Conservation (phyloP, 257 asterid species). For the Petunia secreta region DNA sequence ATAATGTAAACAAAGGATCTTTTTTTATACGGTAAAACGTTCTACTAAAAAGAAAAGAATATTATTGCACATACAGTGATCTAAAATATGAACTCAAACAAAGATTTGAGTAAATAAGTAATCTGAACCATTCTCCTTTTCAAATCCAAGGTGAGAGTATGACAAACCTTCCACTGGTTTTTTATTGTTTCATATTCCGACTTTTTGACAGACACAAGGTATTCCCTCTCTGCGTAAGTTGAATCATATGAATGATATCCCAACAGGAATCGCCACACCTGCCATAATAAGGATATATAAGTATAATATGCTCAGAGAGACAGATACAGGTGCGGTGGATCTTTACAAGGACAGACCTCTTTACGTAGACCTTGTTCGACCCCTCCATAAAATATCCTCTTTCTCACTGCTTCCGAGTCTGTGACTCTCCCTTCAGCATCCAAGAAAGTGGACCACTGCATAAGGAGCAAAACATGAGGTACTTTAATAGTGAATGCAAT, state of each 20-base stretch:
- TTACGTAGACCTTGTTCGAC: slow-evolving; percentile 73
- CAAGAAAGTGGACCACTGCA: slow-evolving; percentile 85
- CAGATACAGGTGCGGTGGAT: background rate
- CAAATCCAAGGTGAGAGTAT: background rate
- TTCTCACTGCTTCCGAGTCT: slow-evolving; percentile 68
- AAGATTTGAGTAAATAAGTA: background rate
- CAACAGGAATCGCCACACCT: slow-evolving; percentile 90
- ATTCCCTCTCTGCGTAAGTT: slow-evolving; percentile 94
- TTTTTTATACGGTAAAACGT: too few relatives aligned
- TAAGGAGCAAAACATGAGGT: slow-evolving; percentile 15
- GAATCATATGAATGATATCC: slow-evolving; percentile 83
- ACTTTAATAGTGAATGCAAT: slow-evolving; percentile 1
- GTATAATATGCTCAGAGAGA: background rate
- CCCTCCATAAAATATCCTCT: slow-evolving; percentile 92
- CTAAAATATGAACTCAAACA: background rate
- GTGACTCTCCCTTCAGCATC: slow-evolving; percentile 90
- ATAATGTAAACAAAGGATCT: background rate
- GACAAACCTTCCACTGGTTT: slow-evolving; percentile 92
- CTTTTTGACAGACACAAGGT: slow-evolving; percentile 71
- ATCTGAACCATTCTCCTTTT: slow-evolving; percentile 12
- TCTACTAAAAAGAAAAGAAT: too few relatives aligned
- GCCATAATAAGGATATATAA: slow-evolving; percentile 29
- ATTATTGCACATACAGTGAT: too few relatives aligned
- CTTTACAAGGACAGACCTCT: slow-evolving; percentile 55
- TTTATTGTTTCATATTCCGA: slow-evolving; percentile 81